Evolutionary conservation across 228 moss, liverwort and hornwort species (phyloP).

Genomic region (Sphagnum magellanicum): DNA sequence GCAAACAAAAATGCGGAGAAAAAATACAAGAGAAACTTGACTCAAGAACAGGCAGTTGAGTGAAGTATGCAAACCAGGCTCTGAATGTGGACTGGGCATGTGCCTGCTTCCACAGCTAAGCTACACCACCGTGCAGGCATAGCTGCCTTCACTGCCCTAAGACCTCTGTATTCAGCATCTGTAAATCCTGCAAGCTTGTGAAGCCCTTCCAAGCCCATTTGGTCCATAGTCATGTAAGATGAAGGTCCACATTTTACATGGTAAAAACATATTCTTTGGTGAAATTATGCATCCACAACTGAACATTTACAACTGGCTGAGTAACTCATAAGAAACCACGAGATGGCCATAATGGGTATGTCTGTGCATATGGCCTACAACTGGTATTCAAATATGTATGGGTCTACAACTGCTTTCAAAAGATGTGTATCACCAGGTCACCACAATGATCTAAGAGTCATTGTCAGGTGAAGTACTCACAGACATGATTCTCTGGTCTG

Average conservation of each 20-base stretch:
- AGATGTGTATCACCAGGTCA: not conserved
- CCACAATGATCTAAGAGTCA: too few relatives aligned
- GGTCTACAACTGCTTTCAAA: not conserved
- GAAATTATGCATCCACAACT: too few relatives aligned
- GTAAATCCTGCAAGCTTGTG: constrained; percentile 23
- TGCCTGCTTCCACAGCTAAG: constrained; percentile 49
- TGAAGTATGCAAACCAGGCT: constrained; percentile 43
- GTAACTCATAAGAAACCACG: too few relatives aligned
- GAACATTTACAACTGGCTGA: too few relatives aligned
- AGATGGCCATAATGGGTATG: not conserved
- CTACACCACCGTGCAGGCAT: constrained; percentile 92
- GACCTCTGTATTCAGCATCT: constrained; percentile 18
- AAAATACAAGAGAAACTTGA: not conserved
- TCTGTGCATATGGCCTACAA: not conserved
- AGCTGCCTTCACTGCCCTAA: constrained; percentile 38
- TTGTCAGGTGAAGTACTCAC: constrained; percentile 19
- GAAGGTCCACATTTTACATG: not conserved
- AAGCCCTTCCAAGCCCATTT: constrained; percentile 18
- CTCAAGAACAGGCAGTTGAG: not conserved
- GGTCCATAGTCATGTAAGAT: not conserved
- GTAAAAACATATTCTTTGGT: too few relatives aligned
- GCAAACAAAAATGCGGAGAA: not conserved
- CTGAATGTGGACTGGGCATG: constrained; percentile 54
- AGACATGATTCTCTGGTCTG: constrained; percentile 25
- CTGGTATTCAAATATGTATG: not conserved